Evolutionary conservation across 2,329 filamentous ascomycete species (phyloP).

Genomic region (Lachnellula hyalina): DNA sequence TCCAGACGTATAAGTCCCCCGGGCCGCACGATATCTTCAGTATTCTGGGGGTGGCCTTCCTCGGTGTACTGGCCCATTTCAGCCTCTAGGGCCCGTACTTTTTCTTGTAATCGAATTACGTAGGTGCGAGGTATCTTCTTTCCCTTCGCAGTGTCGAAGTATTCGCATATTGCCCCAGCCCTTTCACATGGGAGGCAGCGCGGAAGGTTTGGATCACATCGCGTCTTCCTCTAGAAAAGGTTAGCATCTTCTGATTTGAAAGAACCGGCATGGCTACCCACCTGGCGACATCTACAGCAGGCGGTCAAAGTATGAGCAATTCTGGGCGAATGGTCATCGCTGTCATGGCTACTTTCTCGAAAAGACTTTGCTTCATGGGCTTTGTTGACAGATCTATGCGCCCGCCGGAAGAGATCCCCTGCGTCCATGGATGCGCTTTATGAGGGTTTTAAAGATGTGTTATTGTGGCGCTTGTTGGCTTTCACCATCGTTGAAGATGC

Average conservation of each 20-base stretch:
- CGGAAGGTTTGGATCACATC: conserved; percentile 89
- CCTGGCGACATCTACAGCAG: conserved; percentile 74
- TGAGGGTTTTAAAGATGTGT: conserved; percentile 4
- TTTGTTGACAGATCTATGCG: conserved; percentile 38
- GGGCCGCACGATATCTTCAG: conserved; percentile 80
- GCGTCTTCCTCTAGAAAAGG: conserved; percentile 67
- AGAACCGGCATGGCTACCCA: conserved; percentile 36
- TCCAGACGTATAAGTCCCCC: conserved; percentile 80
- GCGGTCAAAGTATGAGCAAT: conserved; percentile 77
- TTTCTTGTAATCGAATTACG: conserved; percentile 86
- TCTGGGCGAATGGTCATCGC: conserved; percentile 49
- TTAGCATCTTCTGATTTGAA: conserved; percentile 35
- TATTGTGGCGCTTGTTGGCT: conserved; percentile 14
- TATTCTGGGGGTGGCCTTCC: conserved; percentile 63
- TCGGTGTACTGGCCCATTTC: conserved; percentile 76
- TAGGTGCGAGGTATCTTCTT: conserved; percentile 85
- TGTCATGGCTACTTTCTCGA: conserved; percentile 37
- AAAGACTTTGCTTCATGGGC: conserved; percentile 28
- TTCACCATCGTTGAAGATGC: conserved; percentile 22
- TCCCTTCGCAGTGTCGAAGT: conserved; percentile 85
- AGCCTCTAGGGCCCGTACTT: conserved; percentile 73
- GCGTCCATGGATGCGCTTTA: conserved; percentile 47
- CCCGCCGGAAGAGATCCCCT: conserved; percentile 54
- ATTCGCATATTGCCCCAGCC: conserved; percentile 87
- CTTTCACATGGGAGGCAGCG: conserved; percentile 90